Conservation (phyloP, 2,329 filamentous ascomycete genomes). For the Phaeosphaeria sp. region DNA sequence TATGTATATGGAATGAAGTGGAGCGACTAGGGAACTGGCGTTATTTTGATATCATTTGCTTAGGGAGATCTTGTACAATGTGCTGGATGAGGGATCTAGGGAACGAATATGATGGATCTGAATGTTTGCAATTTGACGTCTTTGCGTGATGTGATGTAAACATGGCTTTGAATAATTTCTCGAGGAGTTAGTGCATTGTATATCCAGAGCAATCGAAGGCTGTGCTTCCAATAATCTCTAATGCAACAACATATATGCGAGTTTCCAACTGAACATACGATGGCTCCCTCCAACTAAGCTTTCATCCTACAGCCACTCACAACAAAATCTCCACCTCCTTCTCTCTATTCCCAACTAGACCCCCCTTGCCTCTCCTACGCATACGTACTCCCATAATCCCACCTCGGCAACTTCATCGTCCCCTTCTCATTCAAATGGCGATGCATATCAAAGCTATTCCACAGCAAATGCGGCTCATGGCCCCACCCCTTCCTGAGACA, state of each 20-base stretch:
- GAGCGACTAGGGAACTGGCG: neutral
- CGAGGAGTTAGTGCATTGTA: too few relatives aligned
- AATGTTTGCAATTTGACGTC: neutral
- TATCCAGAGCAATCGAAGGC: neutral
- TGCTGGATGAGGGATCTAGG: neutral
- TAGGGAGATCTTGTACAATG: neutral
- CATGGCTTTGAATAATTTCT: too few relatives aligned
- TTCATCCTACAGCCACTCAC: too few relatives aligned
- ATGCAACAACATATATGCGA: too few relatives aligned
- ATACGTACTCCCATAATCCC: conserved; percentile 51
- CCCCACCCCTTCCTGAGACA: conserved; percentile 87
- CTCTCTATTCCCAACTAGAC: too few relatives aligned
- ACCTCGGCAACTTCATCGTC: conserved; percentile 83
- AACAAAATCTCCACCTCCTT: too few relatives aligned
- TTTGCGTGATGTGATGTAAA: neutral
- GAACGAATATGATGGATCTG: neutral
- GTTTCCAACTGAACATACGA: too few relatives aligned
- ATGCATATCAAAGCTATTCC: conserved; percentile 89
- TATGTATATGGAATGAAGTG: neutral
- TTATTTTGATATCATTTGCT: neutral
- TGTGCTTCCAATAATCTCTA: too few relatives aligned
- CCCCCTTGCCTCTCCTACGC: neutral
- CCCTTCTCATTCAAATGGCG: conserved; percentile 81
- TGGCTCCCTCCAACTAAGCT: too few relatives aligned
- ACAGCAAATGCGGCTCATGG: conserved; percentile 87